Evolutionary conservation across 257 asterid species (phyloP).

Genomic region (Solanum virginianum): DNA sequence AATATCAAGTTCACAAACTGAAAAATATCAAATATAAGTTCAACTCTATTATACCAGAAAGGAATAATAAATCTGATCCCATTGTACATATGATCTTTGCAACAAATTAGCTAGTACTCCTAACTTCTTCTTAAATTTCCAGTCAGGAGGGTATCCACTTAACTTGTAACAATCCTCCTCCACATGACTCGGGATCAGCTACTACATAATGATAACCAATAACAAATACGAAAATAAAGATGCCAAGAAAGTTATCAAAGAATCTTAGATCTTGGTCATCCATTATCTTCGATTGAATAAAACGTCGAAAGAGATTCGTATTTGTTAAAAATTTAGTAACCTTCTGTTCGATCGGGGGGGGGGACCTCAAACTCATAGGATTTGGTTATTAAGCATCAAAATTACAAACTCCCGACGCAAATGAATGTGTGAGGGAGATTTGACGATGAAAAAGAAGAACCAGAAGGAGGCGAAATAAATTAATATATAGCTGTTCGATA

Average conservation of each 20-base stretch:
- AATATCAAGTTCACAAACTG: too few species aligned
- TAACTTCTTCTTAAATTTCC: too few species aligned
- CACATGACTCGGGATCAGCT: constrained; percentile 21
- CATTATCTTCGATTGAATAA: constrained; percentile 2
- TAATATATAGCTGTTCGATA: too few species aligned
- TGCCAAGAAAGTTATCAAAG: constrained; percentile 6
- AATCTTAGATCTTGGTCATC: constrained; percentile 16
- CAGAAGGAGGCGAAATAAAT: too few species aligned
- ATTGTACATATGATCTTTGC: background rate
- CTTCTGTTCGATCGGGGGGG: background rate
- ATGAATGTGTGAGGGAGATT: too few species aligned
- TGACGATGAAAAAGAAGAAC: too few species aligned
- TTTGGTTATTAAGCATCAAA: background rate
- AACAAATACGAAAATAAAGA: background rate
- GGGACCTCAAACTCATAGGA: background rate
- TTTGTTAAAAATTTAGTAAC: background rate
- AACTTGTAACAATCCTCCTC: too few species aligned
- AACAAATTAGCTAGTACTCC: too few species aligned
- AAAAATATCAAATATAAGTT: too few species aligned
- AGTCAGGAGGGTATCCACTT: too few species aligned
- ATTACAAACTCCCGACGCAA: background rate
- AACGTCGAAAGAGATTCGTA: background rate
- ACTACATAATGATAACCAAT: constrained; percentile 15
- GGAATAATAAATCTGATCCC: too few species aligned
- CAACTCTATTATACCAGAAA: too few species aligned